These are phyloP conservation scores for Xylaria venustula DNA, from an alignment of 495 filamentous ascomycete species.

Conservation along the genomic window DNA sequence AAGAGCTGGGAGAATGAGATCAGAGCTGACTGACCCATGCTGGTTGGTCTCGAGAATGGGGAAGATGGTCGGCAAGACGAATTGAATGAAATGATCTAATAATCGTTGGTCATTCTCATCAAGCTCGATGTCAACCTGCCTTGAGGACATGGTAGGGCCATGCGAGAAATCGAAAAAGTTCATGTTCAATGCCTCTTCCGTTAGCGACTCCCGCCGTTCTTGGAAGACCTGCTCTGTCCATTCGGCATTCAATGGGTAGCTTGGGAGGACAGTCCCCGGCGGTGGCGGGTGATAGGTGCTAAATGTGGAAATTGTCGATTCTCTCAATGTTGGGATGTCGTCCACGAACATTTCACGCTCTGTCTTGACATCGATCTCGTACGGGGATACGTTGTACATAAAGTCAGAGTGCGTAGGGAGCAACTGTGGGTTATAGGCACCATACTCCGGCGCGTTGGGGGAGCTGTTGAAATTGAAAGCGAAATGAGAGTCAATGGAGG, in stretches of 20 bases:
- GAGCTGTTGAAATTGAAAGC: conserved; percentile 70
- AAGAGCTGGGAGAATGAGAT: conserved; percentile 79
- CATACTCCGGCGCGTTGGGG: conserved; percentile 58
- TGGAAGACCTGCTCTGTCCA: conserved; percentile 77
- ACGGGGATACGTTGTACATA: conserved; percentile 65
- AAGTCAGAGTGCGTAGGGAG: conserved; percentile 40
- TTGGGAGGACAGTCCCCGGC: conserved; percentile 59
- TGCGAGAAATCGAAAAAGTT: conserved; percentile 77
- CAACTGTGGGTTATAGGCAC: conserved; percentile 56
- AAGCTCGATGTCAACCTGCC: conserved; percentile 76
- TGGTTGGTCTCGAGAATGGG: conserved; percentile 88
- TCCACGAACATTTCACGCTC: conserved; percentile 94
- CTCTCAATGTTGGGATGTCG: conserved; percentile 76
- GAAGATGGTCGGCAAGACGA: conserved; percentile 84
- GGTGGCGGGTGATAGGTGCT: conserved; percentile 74
- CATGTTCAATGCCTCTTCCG: conserved; percentile 65
- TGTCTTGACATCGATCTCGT: conserved; percentile 94
- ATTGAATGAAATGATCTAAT: conserved; percentile 88
- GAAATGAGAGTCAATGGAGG: conserved; percentile 77
- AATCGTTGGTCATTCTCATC: conserved; percentile 83
- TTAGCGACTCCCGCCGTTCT: conserved; percentile 59
- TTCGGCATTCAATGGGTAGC: conserved; percentile 64
- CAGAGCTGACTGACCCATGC: conserved; percentile 69
- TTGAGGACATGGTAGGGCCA: conserved; percentile 49
- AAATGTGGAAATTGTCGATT: conserved; percentile 85